Base-by-base conservation (phyloP, 352 stramenopile genomes). In the Globisporangium iwayamae region DNA sequence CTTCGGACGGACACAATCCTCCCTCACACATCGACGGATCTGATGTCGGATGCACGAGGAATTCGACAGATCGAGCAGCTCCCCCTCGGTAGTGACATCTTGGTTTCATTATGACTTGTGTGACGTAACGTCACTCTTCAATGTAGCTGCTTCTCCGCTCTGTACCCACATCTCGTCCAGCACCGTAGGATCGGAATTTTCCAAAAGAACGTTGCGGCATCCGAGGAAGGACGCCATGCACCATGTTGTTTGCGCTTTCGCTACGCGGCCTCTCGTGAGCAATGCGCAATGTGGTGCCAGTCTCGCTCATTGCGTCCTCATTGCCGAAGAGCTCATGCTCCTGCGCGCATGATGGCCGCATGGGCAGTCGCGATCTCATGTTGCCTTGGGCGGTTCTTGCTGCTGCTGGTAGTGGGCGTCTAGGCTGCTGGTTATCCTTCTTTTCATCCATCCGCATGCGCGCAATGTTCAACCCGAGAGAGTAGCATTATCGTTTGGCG, bases 171-270 rank as follows among this genome's bases (percentile, higher is more conserved):
- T 56, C 51, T 20, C n/a, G 11, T 2, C 20, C 28, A 28, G 8
- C 14, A 41, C 51, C 8, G 28, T 41, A 56, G 28, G 14, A 20
- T 47, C 51, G 30, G 51, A 56, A 56, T 25, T 56, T 56, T 56
- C 28, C 51, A n/a, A 41, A 55, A 22, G 50, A 56, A 56, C 50
- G 50, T 54, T 54, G 22, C 18, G 13, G 47, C 18, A 54, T 54
- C 46, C 25, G 16, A 56, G 2, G 50, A 56, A 41, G 32, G 32
- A 36, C 0, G 32, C 32, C 32, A 36, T 36, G 32, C 9, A 16
- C 30, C 16, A 30, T 9, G 3, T 47, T 47, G 41, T 13, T 47
- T 47, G 41, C 14, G 10, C 25, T 41, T 56, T 56, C 18, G 22
- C 18, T 20, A 34, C 28, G 25, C 30, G 16, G 11, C 48, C 28